Evolutionary conservation across 2,329 filamentous ascomycete genomes (phyloP).

Genomic region (Penicillium aurantiogriseum): DNA sequence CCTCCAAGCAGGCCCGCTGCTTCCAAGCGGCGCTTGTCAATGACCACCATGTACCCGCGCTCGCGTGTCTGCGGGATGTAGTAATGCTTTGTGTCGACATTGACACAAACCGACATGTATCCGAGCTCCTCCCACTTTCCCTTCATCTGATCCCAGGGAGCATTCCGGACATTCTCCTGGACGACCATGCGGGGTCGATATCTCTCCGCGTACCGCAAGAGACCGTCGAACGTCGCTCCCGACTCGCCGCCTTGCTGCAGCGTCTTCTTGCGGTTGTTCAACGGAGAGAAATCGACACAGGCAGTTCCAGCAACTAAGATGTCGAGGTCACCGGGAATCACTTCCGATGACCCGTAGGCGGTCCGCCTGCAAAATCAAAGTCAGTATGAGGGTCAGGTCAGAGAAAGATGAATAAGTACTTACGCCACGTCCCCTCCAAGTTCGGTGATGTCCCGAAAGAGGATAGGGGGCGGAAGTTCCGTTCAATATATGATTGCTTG

Average conservation of each 20-base stretch:
- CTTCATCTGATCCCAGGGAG: slow-evolving; percentile 59
- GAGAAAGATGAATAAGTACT: slow-evolving; percentile 26
- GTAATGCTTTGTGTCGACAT: slow-evolving; percentile 67
- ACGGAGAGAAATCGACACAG: slow-evolving; percentile 69
- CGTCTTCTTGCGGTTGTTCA: slow-evolving; percentile 59
- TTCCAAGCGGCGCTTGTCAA: slow-evolving; percentile 42
- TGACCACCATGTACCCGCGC: slow-evolving; percentile 59
- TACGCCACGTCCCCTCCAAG: slow-evolving; percentile 51
- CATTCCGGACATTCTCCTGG: slow-evolving; percentile 66
- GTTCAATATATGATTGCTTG: slow-evolving; percentile 64
- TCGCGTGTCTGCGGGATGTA: slow-evolving; percentile 70
- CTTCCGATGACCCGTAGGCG: slow-evolving; percentile 60
- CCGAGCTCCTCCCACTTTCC: slow-evolving; percentile 48
- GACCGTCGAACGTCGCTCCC: slow-evolving; percentile 61
- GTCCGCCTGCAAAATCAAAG: slow-evolving; percentile 53
- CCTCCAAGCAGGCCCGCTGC: slow-evolving; percentile 18
- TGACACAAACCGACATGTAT: slow-evolving; percentile 54
- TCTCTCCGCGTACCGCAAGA: slow-evolving; percentile 56
- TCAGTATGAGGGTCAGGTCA: slow-evolving; percentile 7
- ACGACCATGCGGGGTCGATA: slow-evolving; percentile 64
- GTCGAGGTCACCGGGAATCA: slow-evolving; percentile 60
- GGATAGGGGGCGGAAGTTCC: slow-evolving; percentile 55
- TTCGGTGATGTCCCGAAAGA: slow-evolving; percentile 62
- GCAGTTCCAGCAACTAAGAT: slow-evolving; percentile 70
- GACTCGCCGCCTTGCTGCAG: slow-evolving; percentile 62